Conservation (phyloP, 495 filamentous ascomycete species). For the Symbiotaphrina buchneri region DNA sequence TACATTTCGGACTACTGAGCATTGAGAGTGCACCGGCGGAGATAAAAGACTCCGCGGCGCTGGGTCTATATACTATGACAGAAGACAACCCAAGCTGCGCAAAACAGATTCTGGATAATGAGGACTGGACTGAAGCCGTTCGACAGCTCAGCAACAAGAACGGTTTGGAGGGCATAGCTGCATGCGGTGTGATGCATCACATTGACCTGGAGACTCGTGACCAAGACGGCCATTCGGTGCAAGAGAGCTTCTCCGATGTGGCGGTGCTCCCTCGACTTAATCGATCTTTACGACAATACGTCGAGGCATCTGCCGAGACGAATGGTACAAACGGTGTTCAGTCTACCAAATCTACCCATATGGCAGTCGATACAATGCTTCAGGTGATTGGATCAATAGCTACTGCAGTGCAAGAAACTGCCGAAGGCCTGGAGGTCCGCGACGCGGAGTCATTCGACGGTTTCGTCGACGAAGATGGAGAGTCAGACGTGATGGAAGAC, state of each 20-base stretch:
- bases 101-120: constrained; percentile 7
- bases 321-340: too few species aligned
- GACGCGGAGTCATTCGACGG: constrained; percentile 8
- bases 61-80: constrained; percentile 27
- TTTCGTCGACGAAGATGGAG: constrained; percentile 8
- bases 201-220: constrained; percentile 20
- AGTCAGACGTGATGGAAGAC: constrained; percentile 10
- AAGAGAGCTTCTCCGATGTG: constrained; percentile 22
- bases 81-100: constrained; percentile 22
- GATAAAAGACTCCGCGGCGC: constrained; percentile 15
- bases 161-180: constrained; percentile 16
- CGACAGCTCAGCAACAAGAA: constrained; percentile 6
- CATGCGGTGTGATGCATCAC: constrained; percentile 29
- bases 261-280: constrained; percentile 19
- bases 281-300: constrained; percentile 2
- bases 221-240: constrained; percentile 22
- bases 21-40: constrained; percentile 13
- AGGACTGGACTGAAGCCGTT: constrained; percentile 8
- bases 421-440: constrained; percentile 12
- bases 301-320: not conserved
- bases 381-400: constrained; percentile 36
- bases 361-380: too few species aligned
- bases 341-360: too few species aligned
- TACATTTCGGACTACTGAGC: constrained; percentile 24
- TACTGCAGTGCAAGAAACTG: constrained; percentile 22